Base-by-base conservation (phyloP, 345 rosid genomes). In the Zanthoxylum bungeanum region DNA sequence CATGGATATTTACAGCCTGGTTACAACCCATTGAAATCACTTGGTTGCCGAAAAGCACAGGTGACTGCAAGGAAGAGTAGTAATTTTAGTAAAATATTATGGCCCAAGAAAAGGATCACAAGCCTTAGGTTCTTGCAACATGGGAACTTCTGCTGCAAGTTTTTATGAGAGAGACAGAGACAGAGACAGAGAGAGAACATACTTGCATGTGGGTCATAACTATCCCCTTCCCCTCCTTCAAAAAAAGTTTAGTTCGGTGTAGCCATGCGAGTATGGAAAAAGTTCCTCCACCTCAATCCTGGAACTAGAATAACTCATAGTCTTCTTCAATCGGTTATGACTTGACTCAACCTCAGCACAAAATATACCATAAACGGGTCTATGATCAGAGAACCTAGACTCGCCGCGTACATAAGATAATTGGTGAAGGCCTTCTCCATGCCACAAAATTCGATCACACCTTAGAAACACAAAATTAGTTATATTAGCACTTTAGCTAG, bases 391-490 rank as follows among this genome's bases (percentile, higher is more conserved):
- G 83, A 95, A 95, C 75, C 85, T 81, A 10, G 99, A 95, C 81
- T 95, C 99, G 1, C 96, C 99, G 30, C 97, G 89, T 11, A 91
- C 98, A 63, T 95, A 95, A 25, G 92, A 85, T 80, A 84, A 49
- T 52, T 95, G 99, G 49, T 92, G 99, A 51, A 95, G 84, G 57
- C 99, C 99, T 85, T 91, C 96, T 64, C 99, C 99, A 69, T 88
- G 57, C 99, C 99, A 95, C 68, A 95, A 66, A 82, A 95, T 95
- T 69, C 99, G 62, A 78, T 95, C 99, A 44, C 99, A 95, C 99
- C 99, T 95, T 77, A 22, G 31, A 69, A 55, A 66, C 25, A 40
- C 8, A 65, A 60, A 73, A 24, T 5, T 12, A 66, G 19, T 63
- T 56, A 31, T 68, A 73, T 85, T 70, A 78, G 81, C 60, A 70